Evolutionary conservation across 352 stramenopile species (phyloP).

Genomic region (Phytophthora pluvialis): DNA sequence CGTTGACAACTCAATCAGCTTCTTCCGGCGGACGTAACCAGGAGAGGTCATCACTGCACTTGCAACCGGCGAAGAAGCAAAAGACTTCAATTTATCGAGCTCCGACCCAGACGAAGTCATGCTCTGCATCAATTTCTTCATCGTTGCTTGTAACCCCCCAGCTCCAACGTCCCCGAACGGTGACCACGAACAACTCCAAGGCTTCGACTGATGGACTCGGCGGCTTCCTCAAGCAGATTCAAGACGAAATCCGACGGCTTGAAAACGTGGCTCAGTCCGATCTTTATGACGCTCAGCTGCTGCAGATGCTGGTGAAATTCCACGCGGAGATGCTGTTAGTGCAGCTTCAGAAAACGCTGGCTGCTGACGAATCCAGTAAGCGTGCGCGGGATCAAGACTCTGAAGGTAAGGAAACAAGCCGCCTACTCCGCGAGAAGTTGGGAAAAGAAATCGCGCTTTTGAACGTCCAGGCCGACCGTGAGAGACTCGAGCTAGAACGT

Average conservation of each 20-base stretch:
- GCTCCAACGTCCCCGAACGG: not conserved
- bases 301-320: conserved; percentile 46
- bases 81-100: conserved; percentile 18
- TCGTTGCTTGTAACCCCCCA: conserved; percentile 15
- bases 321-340: conserved; percentile 37
- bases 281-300: conserved; percentile 40
- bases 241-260: conserved; percentile 41
- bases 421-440: conserved; percentile 31
- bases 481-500: conserved; percentile 45
- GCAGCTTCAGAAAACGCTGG: conserved; percentile 26
- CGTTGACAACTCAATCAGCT: too few relatives aligned
- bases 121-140: conserved; percentile 7
- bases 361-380: conserved; percentile 4
- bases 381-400: conserved; percentile 19
- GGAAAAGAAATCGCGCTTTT: conserved; percentile 36
- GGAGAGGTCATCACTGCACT: not conserved
- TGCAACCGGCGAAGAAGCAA: conserved; percentile 20
- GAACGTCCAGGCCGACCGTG: conserved; percentile 34
- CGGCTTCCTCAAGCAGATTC: conserved; percentile 24
- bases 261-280: conserved; percentile 11
- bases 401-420: conserved; percentile 18
- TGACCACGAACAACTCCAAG: not conserved
- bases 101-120: conserved; percentile 1
- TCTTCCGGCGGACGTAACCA: not conserved
- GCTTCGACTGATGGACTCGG: conserved; percentile 6